These are phyloP conservation scores for Stachybotrys chartarum DNA, from an alignment of 2,329 filamentous ascomycete genomes.

Conservation along the genomic window DNA sequence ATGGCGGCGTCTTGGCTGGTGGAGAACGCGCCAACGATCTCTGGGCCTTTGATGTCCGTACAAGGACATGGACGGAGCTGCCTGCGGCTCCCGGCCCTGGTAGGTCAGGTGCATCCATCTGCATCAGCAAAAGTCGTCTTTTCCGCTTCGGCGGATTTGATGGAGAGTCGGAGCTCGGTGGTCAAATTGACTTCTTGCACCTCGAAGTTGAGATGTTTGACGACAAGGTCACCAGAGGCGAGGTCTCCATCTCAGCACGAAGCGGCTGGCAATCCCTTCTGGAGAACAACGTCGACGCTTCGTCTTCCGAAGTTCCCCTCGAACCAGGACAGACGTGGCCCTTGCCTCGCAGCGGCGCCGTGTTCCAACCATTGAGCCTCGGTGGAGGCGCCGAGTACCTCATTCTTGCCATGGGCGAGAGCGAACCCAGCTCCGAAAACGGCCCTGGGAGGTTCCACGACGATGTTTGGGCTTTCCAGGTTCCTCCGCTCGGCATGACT, in stretches of 20 bases:
- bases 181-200: slow-evolving; percentile 59
- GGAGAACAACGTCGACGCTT: slow-evolving; percentile 25
- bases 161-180: slow-evolving; percentile 61
- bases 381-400: slow-evolving; percentile 56
- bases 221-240: slow-evolving; percentile 38
- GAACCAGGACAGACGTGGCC: slow-evolving; percentile 38
- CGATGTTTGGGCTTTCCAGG: slow-evolving; percentile 59
- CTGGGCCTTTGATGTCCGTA: slow-evolving; percentile 68
- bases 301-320: slow-evolving; percentile 26
- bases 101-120: slow-evolving; percentile 61
- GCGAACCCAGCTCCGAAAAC: slow-evolving; percentile 38
- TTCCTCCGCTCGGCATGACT: slow-evolving; percentile 47
- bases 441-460: slow-evolving; percentile 47
- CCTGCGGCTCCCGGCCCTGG: slow-evolving; percentile 59
- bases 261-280: slow-evolving; percentile 48
- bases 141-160: slow-evolving; percentile 80
- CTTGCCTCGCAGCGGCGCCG: slow-evolving; percentile 43
- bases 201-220: slow-evolving; percentile 50
- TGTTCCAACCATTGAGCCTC: slow-evolving; percentile 48
- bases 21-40: slow-evolving; percentile 59
- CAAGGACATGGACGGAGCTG: slow-evolving; percentile 59
- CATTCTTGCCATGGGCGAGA: slow-evolving; percentile 54
- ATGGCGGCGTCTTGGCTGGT: slow-evolving; percentile 63
- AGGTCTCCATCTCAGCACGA: slow-evolving; percentile 42
- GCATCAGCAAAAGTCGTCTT: slow-evolving; percentile 54